phyloP scores from a whole-genome alignment of 345 rosid species.

The Hevea brasiliensis region DNA sequence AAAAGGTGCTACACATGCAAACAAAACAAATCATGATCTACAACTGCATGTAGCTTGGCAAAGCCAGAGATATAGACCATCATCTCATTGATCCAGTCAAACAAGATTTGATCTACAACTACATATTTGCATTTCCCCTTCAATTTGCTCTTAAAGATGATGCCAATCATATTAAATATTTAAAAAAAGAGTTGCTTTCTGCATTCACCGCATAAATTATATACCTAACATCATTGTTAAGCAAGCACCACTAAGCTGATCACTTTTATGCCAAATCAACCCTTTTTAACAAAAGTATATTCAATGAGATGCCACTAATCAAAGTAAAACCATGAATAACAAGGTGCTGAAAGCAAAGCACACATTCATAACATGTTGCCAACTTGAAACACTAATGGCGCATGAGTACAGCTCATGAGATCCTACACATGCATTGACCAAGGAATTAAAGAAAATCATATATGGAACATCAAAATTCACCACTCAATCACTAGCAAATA shows the following conservation, averaged over 20 bases:
- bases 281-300: not conserved
- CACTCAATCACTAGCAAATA: not conserved
- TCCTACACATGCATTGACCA: conserved; percentile 1
- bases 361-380: not conserved
- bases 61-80: conserved; percentile 12
- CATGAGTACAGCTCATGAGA: not conserved
- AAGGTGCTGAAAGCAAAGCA: not conserved
- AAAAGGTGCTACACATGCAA: conserved; percentile 24
- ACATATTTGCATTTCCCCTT: not conserved
- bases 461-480: not conserved
- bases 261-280: not conserved
- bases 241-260: not conserved
- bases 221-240: not conserved
- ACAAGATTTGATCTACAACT: conserved; percentile 3
- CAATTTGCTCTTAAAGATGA: too few relatives aligned
- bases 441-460: not conserved
- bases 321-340: too few relatives aligned
- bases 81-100: conserved; percentile 5
- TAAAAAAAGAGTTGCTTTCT: not conserved
- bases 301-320: not conserved
- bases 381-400: not conserved
- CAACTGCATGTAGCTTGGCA: conserved; percentile 25
- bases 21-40: conserved; percentile 24
- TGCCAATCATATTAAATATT: not conserved
- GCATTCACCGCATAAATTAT: not conserved